These are phyloP conservation scores for Chytriomyces confervae DNA, from an alignment of 192 early-diverging fungal species.

Conservation along the genomic window DNA sequence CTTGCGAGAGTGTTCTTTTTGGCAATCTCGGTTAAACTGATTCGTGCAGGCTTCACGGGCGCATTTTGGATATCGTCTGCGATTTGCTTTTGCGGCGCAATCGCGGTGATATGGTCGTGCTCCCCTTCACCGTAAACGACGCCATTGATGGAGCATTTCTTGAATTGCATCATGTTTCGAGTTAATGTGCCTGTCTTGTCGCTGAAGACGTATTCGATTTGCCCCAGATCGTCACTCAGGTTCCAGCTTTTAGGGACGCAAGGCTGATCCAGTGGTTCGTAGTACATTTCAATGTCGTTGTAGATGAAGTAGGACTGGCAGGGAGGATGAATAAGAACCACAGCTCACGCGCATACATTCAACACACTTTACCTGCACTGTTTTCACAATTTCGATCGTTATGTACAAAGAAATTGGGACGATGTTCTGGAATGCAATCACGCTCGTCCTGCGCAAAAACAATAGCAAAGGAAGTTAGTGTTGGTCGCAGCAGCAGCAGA, in stretches of 20 bases:
- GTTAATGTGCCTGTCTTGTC: slow-evolving; percentile 98
- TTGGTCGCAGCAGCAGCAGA: slow-evolving; percentile 12
- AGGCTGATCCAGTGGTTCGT: slow-evolving; percentile 73
- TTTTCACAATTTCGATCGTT: slow-evolving; percentile 91
- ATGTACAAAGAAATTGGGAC: slow-evolving; percentile 96
- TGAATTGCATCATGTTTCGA: slow-evolving; percentile 96
- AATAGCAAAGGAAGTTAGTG: slow-evolving; percentile 16
- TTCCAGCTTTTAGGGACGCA: slow-evolving; percentile 91
- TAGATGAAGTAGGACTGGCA: slow-evolving; percentile 86
- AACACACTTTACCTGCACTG: slow-evolving; percentile 65
- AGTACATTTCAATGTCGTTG: slow-evolving; percentile 89
- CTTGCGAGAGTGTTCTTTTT: slow-evolving; percentile 10
- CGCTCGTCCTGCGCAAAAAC: slow-evolving; percentile 64
- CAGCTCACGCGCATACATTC: neutral
- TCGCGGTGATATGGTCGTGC: neutral
- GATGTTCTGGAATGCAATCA: slow-evolving; percentile 94
- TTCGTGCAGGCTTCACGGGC: neutral
- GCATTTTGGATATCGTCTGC: neutral
- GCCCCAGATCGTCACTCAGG: slow-evolving; percentile 87
- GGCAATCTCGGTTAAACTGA: slow-evolving; percentile 30
- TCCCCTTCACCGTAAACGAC: slow-evolving; percentile 71
- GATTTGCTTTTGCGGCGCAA: no score
- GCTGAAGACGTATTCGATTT: slow-evolving; percentile 95
- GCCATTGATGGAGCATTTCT: slow-evolving; percentile 88
- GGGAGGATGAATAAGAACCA: slow-evolving; percentile 19